phyloP scores from a whole-genome alignment of 2,329 filamentous ascomycete species.

The Fusarium sp. region DNA sequence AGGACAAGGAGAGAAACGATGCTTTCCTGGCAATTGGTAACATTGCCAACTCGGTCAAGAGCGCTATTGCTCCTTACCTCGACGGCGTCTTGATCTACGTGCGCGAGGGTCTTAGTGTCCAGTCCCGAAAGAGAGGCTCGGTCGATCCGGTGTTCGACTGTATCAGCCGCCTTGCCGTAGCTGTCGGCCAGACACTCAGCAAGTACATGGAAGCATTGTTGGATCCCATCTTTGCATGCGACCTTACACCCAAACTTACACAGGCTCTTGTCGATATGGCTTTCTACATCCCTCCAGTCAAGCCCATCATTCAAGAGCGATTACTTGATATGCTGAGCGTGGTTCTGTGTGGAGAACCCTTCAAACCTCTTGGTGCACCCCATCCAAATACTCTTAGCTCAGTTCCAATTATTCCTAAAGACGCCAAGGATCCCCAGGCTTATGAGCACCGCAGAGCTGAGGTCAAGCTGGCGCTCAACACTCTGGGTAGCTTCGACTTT shows the following conservation, averaged over 20 bases:
- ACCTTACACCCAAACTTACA: constrained; percentile 91
- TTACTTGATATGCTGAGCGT: constrained; percentile 94
- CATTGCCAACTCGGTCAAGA: constrained; percentile 95
- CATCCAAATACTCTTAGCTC: constrained; percentile 83
- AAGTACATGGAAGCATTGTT: constrained; percentile 98
- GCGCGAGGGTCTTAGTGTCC: constrained; percentile 86
- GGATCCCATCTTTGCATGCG: constrained; percentile 96
- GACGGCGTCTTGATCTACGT: constrained; percentile 95
- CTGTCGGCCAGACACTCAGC: constrained; percentile 94
- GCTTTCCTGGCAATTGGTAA: constrained; percentile 97
- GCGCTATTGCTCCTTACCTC: constrained; percentile 92
- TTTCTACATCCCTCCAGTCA: constrained; percentile 96
- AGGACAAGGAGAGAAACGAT: constrained; percentile 92
- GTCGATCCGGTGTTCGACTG: constrained; percentile 93
- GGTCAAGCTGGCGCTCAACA: constrained; percentile 92
- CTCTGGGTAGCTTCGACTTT: constrained; percentile 98
- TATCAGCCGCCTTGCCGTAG: constrained; percentile 94
- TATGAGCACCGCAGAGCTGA: constrained; percentile 85
- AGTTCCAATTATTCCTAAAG: constrained; percentile 85
- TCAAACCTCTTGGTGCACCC: constrained; percentile 91
- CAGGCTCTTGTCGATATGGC: constrained; percentile 98
- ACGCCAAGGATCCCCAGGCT: constrained; percentile 85
- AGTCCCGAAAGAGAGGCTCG: constrained; percentile 74
- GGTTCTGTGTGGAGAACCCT: constrained; percentile 91
- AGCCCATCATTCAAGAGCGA: constrained; percentile 91